Conservation (phyloP, 2,329 filamentous ascomycete genomes). For the Metarhizium brunneum region DNA sequence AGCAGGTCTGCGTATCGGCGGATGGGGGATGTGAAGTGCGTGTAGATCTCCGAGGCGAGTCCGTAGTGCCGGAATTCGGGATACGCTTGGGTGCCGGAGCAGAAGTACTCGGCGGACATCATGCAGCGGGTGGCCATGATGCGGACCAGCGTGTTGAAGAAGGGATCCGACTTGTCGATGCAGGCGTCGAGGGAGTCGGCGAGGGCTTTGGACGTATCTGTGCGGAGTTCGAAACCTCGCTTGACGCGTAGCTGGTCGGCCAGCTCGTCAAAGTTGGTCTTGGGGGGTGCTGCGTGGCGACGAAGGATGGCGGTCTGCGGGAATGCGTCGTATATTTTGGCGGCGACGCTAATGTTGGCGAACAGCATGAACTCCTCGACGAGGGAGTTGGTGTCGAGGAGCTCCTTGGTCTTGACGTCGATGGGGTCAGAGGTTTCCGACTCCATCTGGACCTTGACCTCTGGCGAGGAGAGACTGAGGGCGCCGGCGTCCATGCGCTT, state of each 20-base stretch:
- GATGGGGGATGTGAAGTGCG: slow-evolving; percentile 96
- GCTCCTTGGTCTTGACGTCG: slow-evolving; percentile 90
- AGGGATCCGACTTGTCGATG: slow-evolving; percentile 70
- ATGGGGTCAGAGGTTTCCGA: slow-evolving; percentile 93
- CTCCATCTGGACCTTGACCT: slow-evolving; percentile 91
- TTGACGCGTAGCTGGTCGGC: slow-evolving; percentile 84
- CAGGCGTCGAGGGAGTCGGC: slow-evolving; percentile 87
- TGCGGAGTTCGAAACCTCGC: slow-evolving; percentile 67
- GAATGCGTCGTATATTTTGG: slow-evolving; percentile 83
- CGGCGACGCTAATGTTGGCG: slow-evolving; percentile 89
- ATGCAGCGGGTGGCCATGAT: slow-evolving; percentile 98
- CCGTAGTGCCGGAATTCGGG: slow-evolving; percentile 96
- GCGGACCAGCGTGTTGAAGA: slow-evolving; percentile 96
- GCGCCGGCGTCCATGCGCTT: slow-evolving; percentile 96
- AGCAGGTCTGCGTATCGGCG: slow-evolving; percentile 95
- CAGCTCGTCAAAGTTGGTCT: slow-evolving; percentile 94
- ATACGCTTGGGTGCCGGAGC: slow-evolving; percentile 83
- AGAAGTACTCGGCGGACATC: slow-evolving; percentile 99
- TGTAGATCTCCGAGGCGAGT: slow-evolving; percentile 93
- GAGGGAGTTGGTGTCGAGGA: slow-evolving; percentile 91
- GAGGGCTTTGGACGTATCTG: slow-evolving; percentile 84
- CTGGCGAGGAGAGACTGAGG: slow-evolving; percentile 90
- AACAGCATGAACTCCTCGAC: slow-evolving; percentile 99
- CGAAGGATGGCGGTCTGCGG: slow-evolving; percentile 92
- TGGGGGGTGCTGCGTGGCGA: slow-evolving; percentile 84